Evolutionary conservation across 2,329 filamentous ascomycete genomes (phyloP).

Genomic region (Colletotrichum theobromicola): DNA sequence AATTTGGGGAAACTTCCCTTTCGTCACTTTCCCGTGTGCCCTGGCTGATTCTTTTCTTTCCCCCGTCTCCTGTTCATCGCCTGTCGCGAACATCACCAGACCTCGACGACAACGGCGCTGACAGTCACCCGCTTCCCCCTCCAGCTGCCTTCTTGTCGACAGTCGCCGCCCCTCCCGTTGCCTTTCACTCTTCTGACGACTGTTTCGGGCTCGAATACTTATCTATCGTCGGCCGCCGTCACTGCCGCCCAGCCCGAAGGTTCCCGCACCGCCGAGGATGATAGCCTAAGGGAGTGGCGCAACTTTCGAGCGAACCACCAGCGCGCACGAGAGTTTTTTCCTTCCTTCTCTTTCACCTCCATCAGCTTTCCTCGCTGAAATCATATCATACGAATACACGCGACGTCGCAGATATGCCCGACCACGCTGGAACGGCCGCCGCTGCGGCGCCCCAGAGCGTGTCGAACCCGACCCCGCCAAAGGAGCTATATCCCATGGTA

Average conservation of each 20-base stretch:
- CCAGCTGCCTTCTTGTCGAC: neutral
- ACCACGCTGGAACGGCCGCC: slow-evolving; percentile 16
- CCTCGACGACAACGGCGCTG: neutral
- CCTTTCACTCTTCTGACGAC: neutral
- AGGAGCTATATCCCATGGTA: slow-evolving; percentile 72
- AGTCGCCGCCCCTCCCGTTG: neutral
- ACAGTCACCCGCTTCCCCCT: neutral
- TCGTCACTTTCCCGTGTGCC: neutral
- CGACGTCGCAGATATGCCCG: slow-evolving; percentile 5
- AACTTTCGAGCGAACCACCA: slow-evolving; percentile 1
- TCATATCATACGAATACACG: neutral
- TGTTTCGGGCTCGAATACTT: neutral
- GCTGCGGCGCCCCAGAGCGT: slow-evolving; percentile 29
- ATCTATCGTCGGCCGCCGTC: neutral
- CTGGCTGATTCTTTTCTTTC: neutral
- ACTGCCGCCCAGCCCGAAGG: slow-evolving; percentile 3
- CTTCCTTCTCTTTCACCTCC: neutral
- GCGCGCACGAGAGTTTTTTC: neutral
- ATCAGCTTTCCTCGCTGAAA: neutral
- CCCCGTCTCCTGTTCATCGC: neutral
- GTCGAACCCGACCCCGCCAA: slow-evolving; percentile 34
- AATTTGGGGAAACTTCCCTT: slow-evolving; percentile 12
- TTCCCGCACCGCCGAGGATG: slow-evolving; percentile 17
- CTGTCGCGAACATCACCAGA: neutral
- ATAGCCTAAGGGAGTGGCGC: slow-evolving; percentile 19